A percentile compares a stretch with the other conserved stretches of the same genome.
phyloP scores from a whole-genome alignment of 305 asterid genomes.

The Lippia alba region DNA sequence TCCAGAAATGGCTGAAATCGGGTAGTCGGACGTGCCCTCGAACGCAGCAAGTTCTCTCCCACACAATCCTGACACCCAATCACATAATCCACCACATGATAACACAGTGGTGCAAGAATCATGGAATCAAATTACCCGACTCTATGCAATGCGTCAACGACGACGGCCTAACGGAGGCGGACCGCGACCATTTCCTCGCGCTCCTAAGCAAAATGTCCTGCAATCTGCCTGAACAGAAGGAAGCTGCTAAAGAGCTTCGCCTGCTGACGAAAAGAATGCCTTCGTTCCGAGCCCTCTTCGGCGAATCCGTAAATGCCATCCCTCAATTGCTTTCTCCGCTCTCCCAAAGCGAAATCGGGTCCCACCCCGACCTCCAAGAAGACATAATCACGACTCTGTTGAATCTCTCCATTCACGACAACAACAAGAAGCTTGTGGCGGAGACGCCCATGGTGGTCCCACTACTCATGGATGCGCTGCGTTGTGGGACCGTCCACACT shows the following conservation, averaged over 20 bases:
- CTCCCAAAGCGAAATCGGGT: conserved; percentile 24
- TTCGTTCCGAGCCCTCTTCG: conserved; percentile 52
- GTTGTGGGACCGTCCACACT: conserved; percentile 46
- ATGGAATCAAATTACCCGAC: conserved; percentile 55
- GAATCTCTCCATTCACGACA: conserved; percentile 60
- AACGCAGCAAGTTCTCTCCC: conserved; percentile 66
- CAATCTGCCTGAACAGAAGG: conserved; percentile 40
- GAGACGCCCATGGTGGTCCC: conserved; percentile 53
- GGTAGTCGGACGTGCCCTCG: conserved; percentile 69
- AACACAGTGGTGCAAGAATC: conserved; percentile 57
- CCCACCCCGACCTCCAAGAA: conserved; percentile 53
- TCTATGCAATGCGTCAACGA: conserved; percentile 31
- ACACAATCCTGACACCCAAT: conserved; percentile 61
- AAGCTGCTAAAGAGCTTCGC: conserved; percentile 57
- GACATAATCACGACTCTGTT: conserved; percentile 57
- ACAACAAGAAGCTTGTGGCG: conserved; percentile 57
- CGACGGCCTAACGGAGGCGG: conserved; percentile 47
- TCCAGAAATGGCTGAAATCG: conserved; percentile 58
- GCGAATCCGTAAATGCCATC: conserved; percentile 42
- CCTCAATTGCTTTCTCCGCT: conserved; percentile 51
- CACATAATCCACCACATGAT: conserved; percentile 55
- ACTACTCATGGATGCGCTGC: conserved; percentile 48
- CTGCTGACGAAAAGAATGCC: conserved; percentile 48
- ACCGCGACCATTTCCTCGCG: conserved; percentile 43
- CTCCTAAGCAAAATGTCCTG: conserved; percentile 48